A percentile compares a stretch with the other conserved stretches of the same genome.
phyloP scores from a whole-genome alignment of 805 yeast species.

The Lachancea sp. region DNA sequence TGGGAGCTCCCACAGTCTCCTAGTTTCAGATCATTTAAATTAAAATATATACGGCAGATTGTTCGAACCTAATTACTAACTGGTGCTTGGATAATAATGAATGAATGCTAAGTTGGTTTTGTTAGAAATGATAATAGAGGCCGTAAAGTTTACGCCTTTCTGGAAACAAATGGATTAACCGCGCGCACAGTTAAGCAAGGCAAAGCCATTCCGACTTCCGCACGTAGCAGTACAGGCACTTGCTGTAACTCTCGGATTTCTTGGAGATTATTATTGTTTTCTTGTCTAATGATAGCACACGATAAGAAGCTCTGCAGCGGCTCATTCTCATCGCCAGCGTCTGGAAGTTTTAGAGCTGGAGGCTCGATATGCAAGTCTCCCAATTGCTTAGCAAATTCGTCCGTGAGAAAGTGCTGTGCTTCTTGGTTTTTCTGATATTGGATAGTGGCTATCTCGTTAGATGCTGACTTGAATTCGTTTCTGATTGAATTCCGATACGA shows the following conservation, averaged over 20 bases:
- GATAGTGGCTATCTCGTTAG: conserved; percentile 60
- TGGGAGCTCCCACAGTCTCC: too few species aligned
- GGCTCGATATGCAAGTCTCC: conserved; percentile 43
- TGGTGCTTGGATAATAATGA: background rate
- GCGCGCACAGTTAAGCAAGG: conserved; percentile 93
- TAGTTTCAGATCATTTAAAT: background rate
- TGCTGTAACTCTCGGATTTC: conserved; percentile 70
- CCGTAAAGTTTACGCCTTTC: background rate
- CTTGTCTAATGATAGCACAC: conserved; percentile 51
- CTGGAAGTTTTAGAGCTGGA: conserved; percentile 37
- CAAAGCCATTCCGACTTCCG: conserved; percentile 91
- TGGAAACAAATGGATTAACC: conserved; percentile 65
- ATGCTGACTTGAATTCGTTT: conserved; percentile 67
- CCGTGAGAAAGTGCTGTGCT: conserved; percentile 30
- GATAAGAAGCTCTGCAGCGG: conserved; percentile 53
- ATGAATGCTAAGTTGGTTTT: conserved; percentile 8
- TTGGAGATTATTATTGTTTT: conserved; percentile 62
- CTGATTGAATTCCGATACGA: conserved; percentile 73
- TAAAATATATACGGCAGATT: conserved; percentile 15
- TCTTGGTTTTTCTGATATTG: conserved; percentile 29
- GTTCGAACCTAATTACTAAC: background rate
- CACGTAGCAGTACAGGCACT: conserved; percentile 79
- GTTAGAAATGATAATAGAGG: background rate
- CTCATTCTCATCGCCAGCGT: conserved; percentile 20
- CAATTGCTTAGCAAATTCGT: conserved; percentile 44